A percentile compares a stretch with the other conserved stretches of the same genome.
These are phyloP conservation scores for Salicornia ramosissima DNA, from an alignment of 148 eudicot genomes.

Conservation along the genomic window DNA sequence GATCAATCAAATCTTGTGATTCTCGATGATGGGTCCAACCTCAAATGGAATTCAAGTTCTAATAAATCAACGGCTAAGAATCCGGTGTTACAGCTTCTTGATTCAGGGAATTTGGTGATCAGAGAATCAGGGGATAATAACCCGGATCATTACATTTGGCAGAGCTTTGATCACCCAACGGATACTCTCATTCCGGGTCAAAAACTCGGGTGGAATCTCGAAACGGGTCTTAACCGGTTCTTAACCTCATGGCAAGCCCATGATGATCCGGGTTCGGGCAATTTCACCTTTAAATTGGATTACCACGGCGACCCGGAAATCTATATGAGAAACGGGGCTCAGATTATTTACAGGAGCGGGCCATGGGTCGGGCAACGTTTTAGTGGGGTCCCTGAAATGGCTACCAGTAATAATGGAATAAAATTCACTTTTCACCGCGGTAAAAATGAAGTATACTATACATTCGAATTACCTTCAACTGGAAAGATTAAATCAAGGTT, in stretches of 20 bases:
- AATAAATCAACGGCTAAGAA: not conserved
- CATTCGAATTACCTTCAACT: slow-evolving; percentile 22
- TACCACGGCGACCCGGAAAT: slow-evolving; percentile 40
- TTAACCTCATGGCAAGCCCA: slow-evolving; percentile 30
- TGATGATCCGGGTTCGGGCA: slow-evolving; percentile 33
- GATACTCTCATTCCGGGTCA: slow-evolving; percentile 39
- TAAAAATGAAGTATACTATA: slow-evolving; percentile 29
- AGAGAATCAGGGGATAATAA: slow-evolving; percentile 18
- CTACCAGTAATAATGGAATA: slow-evolving; percentile 22
- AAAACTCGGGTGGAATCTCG: slow-evolving; percentile 35
- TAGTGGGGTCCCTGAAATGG: slow-evolving; percentile 78
- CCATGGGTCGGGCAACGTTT: slow-evolving; percentile 84
- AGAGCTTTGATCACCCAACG: slow-evolving; percentile 41
- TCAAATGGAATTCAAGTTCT: slow-evolving; percentile 3
- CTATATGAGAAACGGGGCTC: slow-evolving; percentile 19
- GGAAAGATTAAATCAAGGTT: slow-evolving; percentile 40
- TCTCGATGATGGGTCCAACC: not conserved
- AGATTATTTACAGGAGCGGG: slow-evolving; percentile 48
- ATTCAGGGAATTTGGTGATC: slow-evolving; percentile 41
- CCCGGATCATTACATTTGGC: slow-evolving; percentile 27
- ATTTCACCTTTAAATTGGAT: slow-evolving; percentile 27
- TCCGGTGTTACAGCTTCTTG: slow-evolving; percentile 31
- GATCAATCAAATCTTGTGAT: slow-evolving; percentile 19
- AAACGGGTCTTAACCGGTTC: slow-evolving; percentile 28
- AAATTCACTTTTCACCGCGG: slow-evolving; percentile 29